Evolutionary conservation across 169 alveolate species (phyloP).

Genomic region (Haemoproteus tartakovskyi): DNA sequence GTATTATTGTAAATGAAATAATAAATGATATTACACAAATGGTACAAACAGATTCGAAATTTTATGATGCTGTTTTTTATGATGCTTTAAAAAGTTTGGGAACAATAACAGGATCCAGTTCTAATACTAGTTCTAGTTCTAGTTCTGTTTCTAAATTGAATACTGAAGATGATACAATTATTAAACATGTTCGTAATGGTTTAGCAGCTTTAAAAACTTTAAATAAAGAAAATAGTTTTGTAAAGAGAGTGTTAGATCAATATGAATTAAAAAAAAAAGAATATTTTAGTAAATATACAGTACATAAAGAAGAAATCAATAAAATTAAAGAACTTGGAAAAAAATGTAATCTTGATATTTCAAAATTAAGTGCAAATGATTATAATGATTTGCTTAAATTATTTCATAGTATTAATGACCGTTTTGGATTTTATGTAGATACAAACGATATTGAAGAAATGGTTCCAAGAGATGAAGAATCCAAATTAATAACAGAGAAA

Average conservation of each 20-base stretch:
- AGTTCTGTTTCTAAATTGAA: too few species aligned
- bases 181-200: constrained; percentile 6
- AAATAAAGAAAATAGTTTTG: constrained; percentile 6
- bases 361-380: constrained; percentile 15
- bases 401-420: constrained; percentile 10
- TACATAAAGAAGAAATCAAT: constrained; percentile 18
- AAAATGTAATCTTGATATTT: constrained; percentile 2
- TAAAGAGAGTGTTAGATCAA: constrained; percentile 20
- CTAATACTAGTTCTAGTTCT: too few species aligned
- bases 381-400: constrained; percentile 1
- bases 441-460: neutral
- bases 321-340: neutral
- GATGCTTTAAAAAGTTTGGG: constrained; percentile 22
- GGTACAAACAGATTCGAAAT: constrained; percentile 4
- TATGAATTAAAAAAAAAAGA: constrained; percentile 23
- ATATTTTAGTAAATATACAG: constrained; percentile 9
- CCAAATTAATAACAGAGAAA: neutral
- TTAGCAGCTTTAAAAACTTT: neutral
- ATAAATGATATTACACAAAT: constrained; percentile 7
- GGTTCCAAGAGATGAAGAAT: neutral
- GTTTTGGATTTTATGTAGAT: constrained; percentile 47
- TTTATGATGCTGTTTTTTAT: constrained; percentile 6
- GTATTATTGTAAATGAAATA: constrained; percentile 23
- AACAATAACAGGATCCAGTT: too few species aligned
- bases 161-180: constrained; percentile 19